These are phyloP conservation scores for Backusella parvicylindrica DNA, from an alignment of 192 early-diverging fungal genomes.

Conservation along the genomic window DNA sequence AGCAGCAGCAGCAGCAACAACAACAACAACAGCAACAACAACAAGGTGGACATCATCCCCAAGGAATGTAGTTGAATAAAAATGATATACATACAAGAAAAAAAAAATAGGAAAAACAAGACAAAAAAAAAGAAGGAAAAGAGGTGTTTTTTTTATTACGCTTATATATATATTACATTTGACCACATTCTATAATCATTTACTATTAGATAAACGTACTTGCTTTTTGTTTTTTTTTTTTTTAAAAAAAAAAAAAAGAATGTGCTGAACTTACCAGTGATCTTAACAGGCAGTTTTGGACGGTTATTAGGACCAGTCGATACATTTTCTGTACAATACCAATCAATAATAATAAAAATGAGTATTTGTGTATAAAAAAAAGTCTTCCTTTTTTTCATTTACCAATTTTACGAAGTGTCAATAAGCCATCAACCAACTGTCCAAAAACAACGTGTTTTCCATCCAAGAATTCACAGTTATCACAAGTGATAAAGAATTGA, in stretches of 20 bases:
- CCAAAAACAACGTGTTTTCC: slow-evolving; percentile 91
- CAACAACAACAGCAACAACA: slow-evolving; percentile 9
- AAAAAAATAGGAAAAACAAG: not conserved
- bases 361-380: not conserved
- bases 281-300: slow-evolving; percentile 81
- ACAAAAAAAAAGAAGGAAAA: not conserved
- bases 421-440: slow-evolving; percentile 76
- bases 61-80: slow-evolving; percentile 12
- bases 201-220: not conserved
- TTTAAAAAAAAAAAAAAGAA: no score
- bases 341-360: not conserved
- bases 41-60: slow-evolving; percentile 21
- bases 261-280: slow-evolving; percentile 45
- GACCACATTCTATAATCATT: slow-evolving; percentile 34
- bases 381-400: not conserved
- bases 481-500: slow-evolving; percentile 92
- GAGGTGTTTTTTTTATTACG: not conserved
- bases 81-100: no score
- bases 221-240: no score
- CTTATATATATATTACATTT: slow-evolving; percentile 29
- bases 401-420: slow-evolving; percentile 85
- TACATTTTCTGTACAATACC: slow-evolving; percentile 66
- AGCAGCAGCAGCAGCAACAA: slow-evolving; percentile 20
- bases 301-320: slow-evolving; percentile 83
- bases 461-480: slow-evolving; percentile 82